Evolutionary conservation across 2,329 filamentous ascomycete species (phyloP).

Genomic region (Fusarium xyrophilum): DNA sequence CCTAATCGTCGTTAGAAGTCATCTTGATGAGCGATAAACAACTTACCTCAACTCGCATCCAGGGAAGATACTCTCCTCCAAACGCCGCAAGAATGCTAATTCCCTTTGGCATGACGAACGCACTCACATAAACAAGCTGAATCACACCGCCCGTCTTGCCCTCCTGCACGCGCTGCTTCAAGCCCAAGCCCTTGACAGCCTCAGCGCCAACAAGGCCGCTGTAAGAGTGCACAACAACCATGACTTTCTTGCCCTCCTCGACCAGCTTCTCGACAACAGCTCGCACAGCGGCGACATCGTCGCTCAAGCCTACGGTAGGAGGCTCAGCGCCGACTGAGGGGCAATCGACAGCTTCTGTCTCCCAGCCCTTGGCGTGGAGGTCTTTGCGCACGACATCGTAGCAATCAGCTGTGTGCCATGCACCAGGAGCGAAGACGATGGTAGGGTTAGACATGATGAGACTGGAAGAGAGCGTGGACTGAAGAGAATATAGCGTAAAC

Average conservation of each 20-base stretch:
- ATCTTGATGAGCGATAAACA: accelerated
- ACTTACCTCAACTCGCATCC: constrained; percentile 16
- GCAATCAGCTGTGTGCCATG: constrained; percentile 12
- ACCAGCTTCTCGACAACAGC: not conserved
- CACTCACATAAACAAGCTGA: constrained; percentile 5
- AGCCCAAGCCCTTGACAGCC: constrained; percentile 2
- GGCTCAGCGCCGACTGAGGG: constrained; percentile 18
- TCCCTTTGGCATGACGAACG: not conserved
- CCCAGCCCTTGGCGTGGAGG: not conserved
- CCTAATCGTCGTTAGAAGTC: not conserved
- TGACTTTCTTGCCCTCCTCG: not conserved
- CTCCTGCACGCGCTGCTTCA: constrained; percentile 3
- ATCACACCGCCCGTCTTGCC: constrained; percentile 10
- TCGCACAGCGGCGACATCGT: not conserved
- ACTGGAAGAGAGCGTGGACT: not conserved
- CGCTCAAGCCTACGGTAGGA: not conserved
- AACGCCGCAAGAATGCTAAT: not conserved
- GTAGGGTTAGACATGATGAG: constrained; percentile 4
- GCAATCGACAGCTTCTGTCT: constrained; percentile 8
- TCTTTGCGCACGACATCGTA: constrained; percentile 2
- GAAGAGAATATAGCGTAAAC: no score
- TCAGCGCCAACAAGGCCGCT: constrained; percentile 8
- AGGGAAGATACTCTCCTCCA: constrained; percentile 7
- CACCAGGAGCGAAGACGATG: constrained; percentile 10
- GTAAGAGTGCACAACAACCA: constrained; percentile 15